A percentile compares a stretch with the other conserved stretches of the same genome.
Conservation (phyloP, 2,329 filamentous ascomycete species). For the Ascosphaera apis region DNA sequence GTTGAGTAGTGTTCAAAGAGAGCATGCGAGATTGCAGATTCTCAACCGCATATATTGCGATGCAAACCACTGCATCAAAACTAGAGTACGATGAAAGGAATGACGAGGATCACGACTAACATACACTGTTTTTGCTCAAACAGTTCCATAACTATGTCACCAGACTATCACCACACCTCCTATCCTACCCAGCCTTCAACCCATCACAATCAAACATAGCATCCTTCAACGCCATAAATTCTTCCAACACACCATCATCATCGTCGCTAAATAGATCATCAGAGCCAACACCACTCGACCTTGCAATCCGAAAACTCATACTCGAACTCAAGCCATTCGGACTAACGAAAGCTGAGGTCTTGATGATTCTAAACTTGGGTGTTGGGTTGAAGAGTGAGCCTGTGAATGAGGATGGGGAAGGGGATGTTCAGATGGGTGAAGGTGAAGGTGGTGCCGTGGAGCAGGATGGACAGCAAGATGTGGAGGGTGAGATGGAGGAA, state of each 20-base stretch:
- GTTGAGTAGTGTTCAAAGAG: background rate
- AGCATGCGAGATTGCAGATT: too few relatives aligned
- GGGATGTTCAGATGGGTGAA: slow-evolving; percentile 5
- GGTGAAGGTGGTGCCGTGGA: slow-evolving; percentile 6
- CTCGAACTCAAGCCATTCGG: slow-evolving; percentile 16
- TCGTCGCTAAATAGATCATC: slow-evolving; percentile 1
- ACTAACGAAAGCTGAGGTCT: slow-evolving; percentile 23
- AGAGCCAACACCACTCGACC: slow-evolving; percentile 14
- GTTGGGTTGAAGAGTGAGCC: slow-evolving; percentile 12
- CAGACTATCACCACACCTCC: slow-evolving; percentile 18
- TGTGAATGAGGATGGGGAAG: slow-evolving; percentile 6
- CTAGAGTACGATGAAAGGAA: background rate
- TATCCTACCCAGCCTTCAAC: slow-evolving; percentile 15
- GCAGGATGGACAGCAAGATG: slow-evolving; percentile 8
- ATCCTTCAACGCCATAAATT: background rate
- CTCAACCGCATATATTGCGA: too few relatives aligned
- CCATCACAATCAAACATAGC: background rate
- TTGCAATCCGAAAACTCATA: slow-evolving; percentile 16
- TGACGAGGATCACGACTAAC: background rate
- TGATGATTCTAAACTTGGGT: slow-evolving; percentile 24
- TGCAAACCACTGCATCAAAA: too few relatives aligned
- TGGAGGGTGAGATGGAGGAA: slow-evolving; percentile 4
- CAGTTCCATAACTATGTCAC: slow-evolving; percentile 21
- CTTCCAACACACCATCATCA: background rate
- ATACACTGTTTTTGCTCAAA: background rate